These are phyloP conservation scores for Phytopythium ostracodes DNA, from an alignment of 352 stramenopile genomes.

Conservation along the genomic window DNA sequence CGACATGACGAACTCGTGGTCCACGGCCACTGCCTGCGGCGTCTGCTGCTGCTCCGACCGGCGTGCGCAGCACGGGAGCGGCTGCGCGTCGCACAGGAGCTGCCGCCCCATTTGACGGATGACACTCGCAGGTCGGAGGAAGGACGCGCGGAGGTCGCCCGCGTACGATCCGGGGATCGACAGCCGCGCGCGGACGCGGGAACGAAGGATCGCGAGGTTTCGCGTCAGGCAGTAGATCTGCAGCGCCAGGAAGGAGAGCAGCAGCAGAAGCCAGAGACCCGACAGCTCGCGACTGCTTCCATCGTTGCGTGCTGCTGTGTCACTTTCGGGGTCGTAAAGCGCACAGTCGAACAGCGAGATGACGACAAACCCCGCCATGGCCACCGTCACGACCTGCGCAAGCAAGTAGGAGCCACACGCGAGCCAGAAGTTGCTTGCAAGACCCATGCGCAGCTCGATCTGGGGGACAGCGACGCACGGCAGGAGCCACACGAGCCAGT, in stretches of 20 bases:
- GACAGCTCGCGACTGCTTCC: neutral
- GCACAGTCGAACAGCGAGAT: neutral
- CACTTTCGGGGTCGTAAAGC: neutral
- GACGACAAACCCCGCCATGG: neutral
- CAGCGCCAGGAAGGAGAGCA: neutral
- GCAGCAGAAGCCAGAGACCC: neutral
- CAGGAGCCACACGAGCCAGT: constrained; percentile 6
- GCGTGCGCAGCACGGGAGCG: neutral
- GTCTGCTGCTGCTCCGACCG: neutral
- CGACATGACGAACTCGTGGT: constrained; percentile 6
- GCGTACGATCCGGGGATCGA: constrained; percentile 1
- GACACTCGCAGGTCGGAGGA: neutral
- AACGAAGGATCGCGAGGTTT: neutral
- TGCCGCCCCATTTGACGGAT: constrained; percentile 5
- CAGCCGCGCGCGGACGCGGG: neutral
- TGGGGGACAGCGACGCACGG: constrained; percentile 6
- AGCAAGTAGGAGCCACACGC: constrained; percentile 1
- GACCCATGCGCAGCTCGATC: constrained; percentile 6
- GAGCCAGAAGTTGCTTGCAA: neutral
- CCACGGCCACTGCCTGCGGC: neutral
- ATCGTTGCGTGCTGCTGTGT: neutral
- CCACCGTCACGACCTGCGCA: neutral
- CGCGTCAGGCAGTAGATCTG: neutral
- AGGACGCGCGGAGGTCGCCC: constrained; percentile 6
- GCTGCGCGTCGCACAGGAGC: constrained; percentile 1